Conservation (phyloP, 2,329 filamentous ascomycete species). For the Fusarium sp. region DNA sequence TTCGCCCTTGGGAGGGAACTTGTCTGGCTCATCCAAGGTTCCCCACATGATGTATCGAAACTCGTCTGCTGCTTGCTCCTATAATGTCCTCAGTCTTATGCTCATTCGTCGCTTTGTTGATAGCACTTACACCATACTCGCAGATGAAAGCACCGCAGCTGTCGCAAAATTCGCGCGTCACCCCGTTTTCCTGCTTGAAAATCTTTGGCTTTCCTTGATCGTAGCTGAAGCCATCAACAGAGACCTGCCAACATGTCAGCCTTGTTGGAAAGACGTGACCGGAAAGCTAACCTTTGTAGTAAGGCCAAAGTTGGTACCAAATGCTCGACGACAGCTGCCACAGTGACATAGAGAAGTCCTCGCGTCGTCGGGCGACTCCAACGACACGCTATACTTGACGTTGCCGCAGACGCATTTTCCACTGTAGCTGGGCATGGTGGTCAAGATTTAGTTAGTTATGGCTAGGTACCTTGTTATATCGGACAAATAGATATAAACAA, state of each 20-base stretch:
- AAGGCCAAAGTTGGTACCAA: constrained; percentile 27
- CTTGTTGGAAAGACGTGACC: rapidly evolving
- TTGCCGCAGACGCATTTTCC: constrained; percentile 28
- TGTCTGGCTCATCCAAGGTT: constrained; percentile 58
- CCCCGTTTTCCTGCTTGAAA: constrained; percentile 26
- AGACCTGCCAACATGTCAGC: not conserved
- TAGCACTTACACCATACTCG: constrained; percentile 22
- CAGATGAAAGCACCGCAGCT: constrained; percentile 31
- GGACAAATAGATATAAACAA: not conserved
- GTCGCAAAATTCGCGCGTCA: constrained; percentile 28
- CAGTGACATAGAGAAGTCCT: constrained; percentile 23
- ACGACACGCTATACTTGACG: constrained; percentile 18
- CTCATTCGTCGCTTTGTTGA: rapidly evolving
- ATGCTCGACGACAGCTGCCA: constrained; percentile 18
- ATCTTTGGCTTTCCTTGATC: constrained; percentile 12
- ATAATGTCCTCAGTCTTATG: not conserved
- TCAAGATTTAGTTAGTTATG: too few relatives aligned
- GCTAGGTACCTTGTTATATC: too few relatives aligned
- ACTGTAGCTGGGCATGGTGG: constrained; percentile 16
- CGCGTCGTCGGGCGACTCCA: constrained; percentile 20
- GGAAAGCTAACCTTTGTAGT: constrained; percentile 10
- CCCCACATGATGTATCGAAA: constrained; percentile 57
- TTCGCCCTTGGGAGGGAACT: constrained; percentile 61
- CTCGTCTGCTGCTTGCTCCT: constrained; percentile 55
- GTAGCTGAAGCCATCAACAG: constrained; percentile 16